Evolutionary conservation across 495 filamentous ascomycete species (phyloP), one percentile per base, ranked within the genome.

Genomic region (Hypoxylon perforatum): DNA sequence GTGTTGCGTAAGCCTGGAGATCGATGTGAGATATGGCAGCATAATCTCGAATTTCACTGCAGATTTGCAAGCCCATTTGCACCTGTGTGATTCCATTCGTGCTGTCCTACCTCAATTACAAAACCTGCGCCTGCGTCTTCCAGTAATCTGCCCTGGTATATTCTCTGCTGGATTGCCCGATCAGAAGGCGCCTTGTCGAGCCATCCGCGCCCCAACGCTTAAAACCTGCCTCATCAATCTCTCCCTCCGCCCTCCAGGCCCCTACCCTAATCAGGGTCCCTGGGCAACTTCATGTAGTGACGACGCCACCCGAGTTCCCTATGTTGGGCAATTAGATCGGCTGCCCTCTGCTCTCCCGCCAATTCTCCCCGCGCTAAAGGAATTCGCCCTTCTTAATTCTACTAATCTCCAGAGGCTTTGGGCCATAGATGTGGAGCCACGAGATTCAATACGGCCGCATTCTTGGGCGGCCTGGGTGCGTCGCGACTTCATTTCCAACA

Each of bases 191-290:
- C 21, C 6, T 28, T 33, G n/a, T 38, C 44, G 45, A 30, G 46
- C 14, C 18, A 28, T 49, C 45, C 36, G 17, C 23, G 17, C 61
- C 7, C 52, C 61, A 28, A 39, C 45, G 38, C 61, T 57, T 11
- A 64, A 46, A 64, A 57, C 52, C 22, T 44, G 61, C 48, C 5
- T 64, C 15, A 57, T 64, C n/a, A 52, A 64, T 52, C 35, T 57
- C 23, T 50, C 61, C 23, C 11, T 64, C 21, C 45, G 53, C 22
- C 18, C 23, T 3, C 53, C 61, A 1, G 61, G 52, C n/a, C n/a
- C n/a, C 14, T 12, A 19, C 3, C 1, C 11, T 28, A 38, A 33
- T 21, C 23, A 36, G 25, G 46, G 33, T 15, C 42, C 44, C 12
- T 57, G 61, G 53, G 35, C 61, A n/a, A 51, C 35, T 57, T 17